Percentiles rank a stretch among this genome's conserved stretches.
phyloP scores from a whole-genome alignment of 192 early-diverging fungal genomes.

The Piromyces finnis region DNA sequence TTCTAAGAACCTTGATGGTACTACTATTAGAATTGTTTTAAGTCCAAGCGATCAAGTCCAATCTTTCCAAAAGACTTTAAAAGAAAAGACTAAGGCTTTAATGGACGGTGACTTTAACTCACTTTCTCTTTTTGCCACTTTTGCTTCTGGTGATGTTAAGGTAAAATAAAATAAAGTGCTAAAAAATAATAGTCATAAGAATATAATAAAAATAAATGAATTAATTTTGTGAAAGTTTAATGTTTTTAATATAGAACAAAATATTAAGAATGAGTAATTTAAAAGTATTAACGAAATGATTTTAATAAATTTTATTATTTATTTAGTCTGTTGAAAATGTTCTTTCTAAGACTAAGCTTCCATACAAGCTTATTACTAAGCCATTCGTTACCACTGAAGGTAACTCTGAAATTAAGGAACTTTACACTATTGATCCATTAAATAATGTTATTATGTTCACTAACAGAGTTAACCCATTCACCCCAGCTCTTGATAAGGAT shows the following conservation, averaged over 20 bases:
- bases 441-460: conserved; percentile 64
- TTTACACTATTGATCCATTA: conserved; percentile 55
- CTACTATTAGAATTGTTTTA: background rate
- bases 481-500: conserved; percentile 9
- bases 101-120: conserved; percentile 4
- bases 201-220: too few relatives aligned
- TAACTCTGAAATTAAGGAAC: background rate
- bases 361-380: background rate
- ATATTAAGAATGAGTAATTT: too few relatives aligned
- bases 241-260: too few relatives aligned
- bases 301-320: too few relatives aligned
- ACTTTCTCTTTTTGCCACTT: background rate
- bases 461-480: conserved; percentile 28
- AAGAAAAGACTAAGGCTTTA: conserved; percentile 13
- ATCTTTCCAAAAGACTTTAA: conserved; percentile 4
- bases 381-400: background rate
- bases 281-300: too few relatives aligned
- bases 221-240: too few relatives aligned
- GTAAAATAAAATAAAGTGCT: too few relatives aligned
- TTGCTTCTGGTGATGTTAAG: background rate
- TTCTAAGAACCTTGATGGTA: conserved; percentile 8
- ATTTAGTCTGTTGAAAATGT: background rate
- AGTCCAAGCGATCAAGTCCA: background rate
- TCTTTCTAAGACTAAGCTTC: background rate
- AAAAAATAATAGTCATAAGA: too few relatives aligned